Evolutionary conservation across 2,329 filamentous ascomycete species (phyloP).

Genomic region (Clonostachys rosea): DNA sequence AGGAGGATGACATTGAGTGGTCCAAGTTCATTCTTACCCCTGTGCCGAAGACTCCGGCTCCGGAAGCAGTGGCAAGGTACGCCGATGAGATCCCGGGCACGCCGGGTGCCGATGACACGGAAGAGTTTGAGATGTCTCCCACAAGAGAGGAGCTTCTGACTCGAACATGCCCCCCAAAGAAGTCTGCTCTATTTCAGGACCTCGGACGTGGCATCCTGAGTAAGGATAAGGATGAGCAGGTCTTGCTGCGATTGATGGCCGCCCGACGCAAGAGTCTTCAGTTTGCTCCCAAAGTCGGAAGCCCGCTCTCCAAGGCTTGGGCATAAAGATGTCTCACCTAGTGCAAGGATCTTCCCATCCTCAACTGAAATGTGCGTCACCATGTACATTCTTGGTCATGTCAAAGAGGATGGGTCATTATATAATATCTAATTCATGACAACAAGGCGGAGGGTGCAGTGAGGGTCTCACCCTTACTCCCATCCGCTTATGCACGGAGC

Average conservation of each 20-base stretch:
- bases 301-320: conserved; percentile 62
- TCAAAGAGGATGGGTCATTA: background rate
- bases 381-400: background rate
- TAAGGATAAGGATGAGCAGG: conserved; percentile 47
- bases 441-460: no score
- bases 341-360: background rate
- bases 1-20: conserved; percentile 33
- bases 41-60: conserved; percentile 53
- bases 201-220: conserved; percentile 39
- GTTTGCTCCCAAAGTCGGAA: conserved; percentile 71
- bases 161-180: conserved; percentile 52
- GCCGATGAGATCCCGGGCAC: conserved; percentile 45
- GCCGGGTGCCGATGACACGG: conserved; percentile 26
- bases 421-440: no score
- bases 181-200: conserved; percentile 20
- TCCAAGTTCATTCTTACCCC: conserved; percentile 44
- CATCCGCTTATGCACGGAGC: no score
- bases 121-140: conserved; percentile 22
- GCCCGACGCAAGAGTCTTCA: conserved; percentile 74
- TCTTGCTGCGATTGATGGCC: conserved; percentile 62
- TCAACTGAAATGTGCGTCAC: background rate
- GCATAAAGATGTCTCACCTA: conserved; percentile 11
- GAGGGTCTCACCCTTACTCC: no score
- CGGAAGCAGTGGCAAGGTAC: conserved; percentile 47
- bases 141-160: conserved; percentile 30